Evolutionary conservation across 202 grass and related monocot species (phyloP), one percentile per base, ranked within the genome.

Genomic region (Zoysia matrella): DNA sequence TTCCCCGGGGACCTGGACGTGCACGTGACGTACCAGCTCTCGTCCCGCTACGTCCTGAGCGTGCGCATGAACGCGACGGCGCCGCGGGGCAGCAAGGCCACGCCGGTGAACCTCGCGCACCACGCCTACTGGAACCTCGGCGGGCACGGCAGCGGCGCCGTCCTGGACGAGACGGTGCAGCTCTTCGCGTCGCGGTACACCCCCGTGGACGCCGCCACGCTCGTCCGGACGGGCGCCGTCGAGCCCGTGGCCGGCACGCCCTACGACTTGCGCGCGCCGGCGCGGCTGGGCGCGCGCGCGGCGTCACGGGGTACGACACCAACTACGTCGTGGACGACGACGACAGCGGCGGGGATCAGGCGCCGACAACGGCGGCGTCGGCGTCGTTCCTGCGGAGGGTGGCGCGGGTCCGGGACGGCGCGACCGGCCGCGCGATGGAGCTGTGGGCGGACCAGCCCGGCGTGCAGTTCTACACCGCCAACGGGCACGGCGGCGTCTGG

Each of bases 61-160:
- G 73, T 93, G 43, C 71, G 58, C 82, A 93, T 93, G 94, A 80
- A 81, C 57, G 88, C 75, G 10, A 93, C 82, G 1, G 3, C 3
- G 47, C 75, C 86, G 61, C 57, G 60, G 39, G 14, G 43, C 42
- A 56, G 74, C 72, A 89, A 82, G 83, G 86, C 90, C n/a, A 91
- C 94, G 2, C 91, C 91, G 12, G 91, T 93, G 80, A 97, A 94
- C 89, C 73, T 97, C 1, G 89, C 89, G 39, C 89, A 97, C 80
- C 91, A 97, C 78, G 85, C 85, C 71, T 94, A 97, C 77, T 97
- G 94, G 94, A 97, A 94, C 83, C 85, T 94, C 39, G n/a, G 56
- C 56, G 56, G 56, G 5, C 56, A 60, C n/a, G 56, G 56, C 56
- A 7, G 6, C 56, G n/a, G 56, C n/a, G 5, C 1, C 56, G 1